Evolutionary conservation across 2,329 filamentous ascomycete genomes (phyloP).

Genomic region (Trichoderma sp.): DNA sequence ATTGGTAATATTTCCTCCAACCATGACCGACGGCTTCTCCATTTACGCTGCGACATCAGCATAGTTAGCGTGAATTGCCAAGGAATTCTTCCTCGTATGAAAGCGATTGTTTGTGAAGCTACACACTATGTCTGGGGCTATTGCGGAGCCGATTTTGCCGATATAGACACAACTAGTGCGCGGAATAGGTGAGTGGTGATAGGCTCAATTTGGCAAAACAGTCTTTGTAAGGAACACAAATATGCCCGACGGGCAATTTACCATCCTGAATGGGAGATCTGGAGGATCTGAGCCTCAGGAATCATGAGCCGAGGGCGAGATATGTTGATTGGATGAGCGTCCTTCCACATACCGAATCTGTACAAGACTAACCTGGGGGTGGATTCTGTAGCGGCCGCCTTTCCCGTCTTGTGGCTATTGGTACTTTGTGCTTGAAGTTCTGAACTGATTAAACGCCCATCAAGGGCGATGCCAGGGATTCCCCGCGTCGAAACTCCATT

Average conservation of each 20-base stretch:
- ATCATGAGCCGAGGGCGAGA: not conserved
- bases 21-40: not conserved
- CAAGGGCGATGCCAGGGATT: not conserved
- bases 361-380: not conserved
- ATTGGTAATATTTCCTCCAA: not conserved
- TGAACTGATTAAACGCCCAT: not conserved
- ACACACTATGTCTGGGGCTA: not conserved
- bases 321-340: not conserved
- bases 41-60: not conserved
- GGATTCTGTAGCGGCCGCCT: not conserved
- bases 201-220: not conserved
- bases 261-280: not conserved
- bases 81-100: constrained; percentile 5
- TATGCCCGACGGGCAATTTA: constrained; percentile 9
- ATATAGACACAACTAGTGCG: not conserved
- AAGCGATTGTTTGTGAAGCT: not conserved
- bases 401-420: not conserved
- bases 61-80: not conserved
- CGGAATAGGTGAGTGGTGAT: not conserved
- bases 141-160: constrained; percentile 7
- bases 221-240: not conserved
- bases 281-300: not conserved
- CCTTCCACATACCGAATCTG: not conserved
- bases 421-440: not conserved
- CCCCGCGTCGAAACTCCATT: not conserved